Conservation (phyloP, 257 asterid genomes). For the Jacaranda copaia region DNA sequence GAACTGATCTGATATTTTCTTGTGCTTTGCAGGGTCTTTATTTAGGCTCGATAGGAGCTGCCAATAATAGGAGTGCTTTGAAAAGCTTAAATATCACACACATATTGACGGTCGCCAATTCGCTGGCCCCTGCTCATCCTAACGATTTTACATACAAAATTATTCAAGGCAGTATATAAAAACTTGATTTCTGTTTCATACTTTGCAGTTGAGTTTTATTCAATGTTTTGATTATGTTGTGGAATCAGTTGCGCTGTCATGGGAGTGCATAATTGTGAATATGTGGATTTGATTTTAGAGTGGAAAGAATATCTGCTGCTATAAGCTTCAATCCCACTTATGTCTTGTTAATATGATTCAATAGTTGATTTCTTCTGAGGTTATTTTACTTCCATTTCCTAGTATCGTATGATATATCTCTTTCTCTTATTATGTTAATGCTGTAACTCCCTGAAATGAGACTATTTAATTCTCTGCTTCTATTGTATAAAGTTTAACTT, state of each 20-base stretch:
- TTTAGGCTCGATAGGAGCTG: conserved; percentile 94
- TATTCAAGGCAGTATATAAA: conserved; percentile 51
- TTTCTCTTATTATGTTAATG: neutral
- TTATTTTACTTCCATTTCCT: too few relatives aligned
- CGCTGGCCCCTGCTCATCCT: conserved; percentile 57
- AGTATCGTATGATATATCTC: too few relatives aligned
- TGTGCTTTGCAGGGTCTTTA: conserved; percentile 72
- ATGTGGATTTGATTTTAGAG: too few relatives aligned
- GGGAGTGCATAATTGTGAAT: too few relatives aligned
- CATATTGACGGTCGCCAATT: conserved; percentile 68
- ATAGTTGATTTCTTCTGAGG: too few relatives aligned
- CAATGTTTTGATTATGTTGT: neutral
- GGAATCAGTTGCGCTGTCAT: neutral
- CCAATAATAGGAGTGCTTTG: conserved; percentile 59
- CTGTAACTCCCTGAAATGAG: neutral
- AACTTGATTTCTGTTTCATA: neutral
- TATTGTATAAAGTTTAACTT: conserved; percentile 7
- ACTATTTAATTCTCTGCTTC: neutral
- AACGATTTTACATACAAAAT: conserved; percentile 75
- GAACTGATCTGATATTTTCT: conserved; percentile 5
- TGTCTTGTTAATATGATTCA: too few relatives aligned
- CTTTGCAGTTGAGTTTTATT: conserved; percentile 13
- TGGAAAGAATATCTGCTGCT: too few relatives aligned
- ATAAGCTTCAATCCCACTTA: too few relatives aligned
- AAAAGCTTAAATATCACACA: conserved; percentile 74